Evolutionary conservation across 805 yeast species (phyloP), one percentile per base, ranked within the genome.

Genomic region (Torulaspora delbrueckii): DNA sequence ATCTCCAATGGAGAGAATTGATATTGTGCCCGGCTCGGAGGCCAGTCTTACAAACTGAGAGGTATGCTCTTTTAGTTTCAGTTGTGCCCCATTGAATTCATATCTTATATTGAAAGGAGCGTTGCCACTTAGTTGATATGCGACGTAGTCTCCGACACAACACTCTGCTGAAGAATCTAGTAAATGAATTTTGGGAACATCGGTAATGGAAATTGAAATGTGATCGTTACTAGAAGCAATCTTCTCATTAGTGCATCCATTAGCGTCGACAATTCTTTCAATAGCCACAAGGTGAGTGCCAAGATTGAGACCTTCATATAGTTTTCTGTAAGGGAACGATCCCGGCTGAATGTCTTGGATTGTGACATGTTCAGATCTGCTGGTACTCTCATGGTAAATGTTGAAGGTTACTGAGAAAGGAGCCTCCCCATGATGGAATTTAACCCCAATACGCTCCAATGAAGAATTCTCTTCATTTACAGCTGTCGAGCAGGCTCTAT

Each of bases 81-180:
- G 80, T 27, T 66, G 64, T 24, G 71, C 68, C 1, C 76, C 84
- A 55, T 86, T 82, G 68, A 91, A 90, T 23, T 75, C 75, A 62
- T 93, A 93, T 41, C 71, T 77, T 4, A 95, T 75, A 1, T 75
- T 75, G 61, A 88, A 88, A 16, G 96, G 96, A 0, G 95, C 78
- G 3, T 77, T 70, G 2, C 98, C 98, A 12, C 77, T 77, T 51
- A 91, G 65, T 50, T 82, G 77, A 60, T 86, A 86, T 1, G 84
- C 74, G 22, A 93, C 78, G 49, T 85, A 84, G 51, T 91, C 98
- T 8, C 99, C 99, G 23, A 91, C 96, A 75, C 99, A 93, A 58
- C 81, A 84, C 56, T 84, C 77, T 2, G 59, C 48, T 19, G 64
- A 60, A 6, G 74, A 58, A 37, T 70, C 71, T 8, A 74, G 57